Evolutionary conservation across 108 stramenopile species (phyloP).

Genomic region (Bacterosira constricta): DNA sequence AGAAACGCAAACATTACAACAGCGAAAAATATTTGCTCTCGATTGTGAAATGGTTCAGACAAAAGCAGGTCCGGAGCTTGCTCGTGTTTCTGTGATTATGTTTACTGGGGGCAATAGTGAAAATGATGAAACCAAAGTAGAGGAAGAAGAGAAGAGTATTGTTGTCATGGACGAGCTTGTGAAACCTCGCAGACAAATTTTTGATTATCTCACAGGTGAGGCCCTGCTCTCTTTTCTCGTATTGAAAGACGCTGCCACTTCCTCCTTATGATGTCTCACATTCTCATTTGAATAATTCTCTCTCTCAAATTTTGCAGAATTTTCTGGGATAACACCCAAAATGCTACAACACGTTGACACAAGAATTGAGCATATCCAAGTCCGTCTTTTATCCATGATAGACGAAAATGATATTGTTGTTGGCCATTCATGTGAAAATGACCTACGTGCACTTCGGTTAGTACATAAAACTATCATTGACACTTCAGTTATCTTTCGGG

Average conservation of each 20-base stretch:
- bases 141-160: constrained; percentile 40
- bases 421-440: constrained; percentile 94
- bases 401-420: constrained; percentile 77
- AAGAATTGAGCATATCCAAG: constrained; percentile 77
- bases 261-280: neutral
- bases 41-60: constrained; percentile 96
- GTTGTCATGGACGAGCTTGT: constrained; percentile 82
- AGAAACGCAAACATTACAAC: neutral
- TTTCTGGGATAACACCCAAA: constrained; percentile 74
- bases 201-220: constrained; percentile 69
- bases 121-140: constrained; percentile 3
- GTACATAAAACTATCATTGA: constrained; percentile 81
- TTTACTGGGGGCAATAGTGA: constrained; percentile 28
- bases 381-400: constrained; percentile 61
- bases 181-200: constrained; percentile 65
- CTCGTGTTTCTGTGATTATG: constrained; percentile 81
- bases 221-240: constrained; percentile 2
- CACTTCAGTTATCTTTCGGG: constrained; percentile 82
- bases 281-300: neutral
- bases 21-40: constrained; percentile 71
- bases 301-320: constrained; percentile 30
- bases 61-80: constrained; percentile 68
- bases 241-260: neutral
- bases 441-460: constrained; percentile 76
- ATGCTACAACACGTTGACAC: constrained; percentile 63